Conservation (phyloP, 2,329 filamentous ascomycete genomes). For the Helicocarpus griseus region DNA sequence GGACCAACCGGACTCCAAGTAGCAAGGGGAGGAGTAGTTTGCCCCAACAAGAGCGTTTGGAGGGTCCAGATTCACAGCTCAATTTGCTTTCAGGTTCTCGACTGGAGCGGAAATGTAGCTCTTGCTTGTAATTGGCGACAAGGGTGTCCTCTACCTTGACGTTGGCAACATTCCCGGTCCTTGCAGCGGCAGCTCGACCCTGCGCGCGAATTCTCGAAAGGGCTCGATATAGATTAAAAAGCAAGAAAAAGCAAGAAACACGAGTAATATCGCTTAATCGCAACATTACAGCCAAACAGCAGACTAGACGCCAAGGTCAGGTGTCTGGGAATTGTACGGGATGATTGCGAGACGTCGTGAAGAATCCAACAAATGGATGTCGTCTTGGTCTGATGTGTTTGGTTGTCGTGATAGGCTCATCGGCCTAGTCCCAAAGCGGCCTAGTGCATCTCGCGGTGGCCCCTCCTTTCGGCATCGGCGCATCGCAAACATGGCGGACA, state of each 20-base stretch:
- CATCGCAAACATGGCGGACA: not conserved
- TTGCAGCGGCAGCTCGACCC: not conserved
- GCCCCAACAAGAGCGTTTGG: no score
- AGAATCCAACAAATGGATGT: no score
- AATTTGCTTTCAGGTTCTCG: no score
- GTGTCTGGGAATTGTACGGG: not conserved
- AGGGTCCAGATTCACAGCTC: no score
- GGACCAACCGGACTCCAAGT: no score
- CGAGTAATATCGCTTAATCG: not conserved
- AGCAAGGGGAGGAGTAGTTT: no score
- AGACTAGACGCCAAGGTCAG: not conserved
- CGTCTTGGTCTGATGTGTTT: not conserved
- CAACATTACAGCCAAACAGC: no score
- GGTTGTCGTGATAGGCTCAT: not conserved
- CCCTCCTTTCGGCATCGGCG: no score
- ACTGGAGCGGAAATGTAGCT: no score
- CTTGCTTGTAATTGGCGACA: no score
- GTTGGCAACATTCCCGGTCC: not conserved
- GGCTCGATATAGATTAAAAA: not conserved
- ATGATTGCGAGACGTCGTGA: not conserved
- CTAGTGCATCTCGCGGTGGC: not conserved
- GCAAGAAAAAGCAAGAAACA: not conserved
- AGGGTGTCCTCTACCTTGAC: no score
- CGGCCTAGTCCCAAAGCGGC: not conserved
- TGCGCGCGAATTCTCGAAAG: not conserved